Conservation (phyloP, 164 flowering plant genomes). For the Vitis rotundifolia region DNA sequence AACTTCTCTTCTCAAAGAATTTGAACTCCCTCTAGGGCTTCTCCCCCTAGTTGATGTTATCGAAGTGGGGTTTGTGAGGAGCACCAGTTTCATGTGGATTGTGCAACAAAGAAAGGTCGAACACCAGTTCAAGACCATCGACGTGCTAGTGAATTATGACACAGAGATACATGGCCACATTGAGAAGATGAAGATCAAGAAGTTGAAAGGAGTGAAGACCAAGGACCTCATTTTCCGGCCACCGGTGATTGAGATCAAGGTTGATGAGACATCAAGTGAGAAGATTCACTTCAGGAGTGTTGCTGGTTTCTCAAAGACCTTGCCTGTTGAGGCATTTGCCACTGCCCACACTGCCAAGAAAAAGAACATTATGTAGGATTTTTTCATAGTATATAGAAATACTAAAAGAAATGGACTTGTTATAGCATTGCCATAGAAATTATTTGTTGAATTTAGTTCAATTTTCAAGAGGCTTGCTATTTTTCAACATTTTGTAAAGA, state of each 20-base stretch:
- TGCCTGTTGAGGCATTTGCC: constrained; percentile 38
- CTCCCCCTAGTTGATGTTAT: constrained; percentile 31
- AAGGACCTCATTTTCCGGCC: constrained; percentile 47
- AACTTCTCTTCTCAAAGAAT: constrained; percentile 23
- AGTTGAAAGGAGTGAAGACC: constrained; percentile 46
- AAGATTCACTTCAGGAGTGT: constrained; percentile 41
- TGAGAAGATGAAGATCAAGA: constrained; percentile 30
- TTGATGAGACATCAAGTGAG: constrained; percentile 27
- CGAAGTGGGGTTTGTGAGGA: constrained; percentile 35
- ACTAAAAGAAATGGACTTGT: no score
- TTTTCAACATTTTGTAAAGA: no score
- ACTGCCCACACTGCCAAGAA: constrained; percentile 15
- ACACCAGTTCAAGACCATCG: constrained; percentile 29
- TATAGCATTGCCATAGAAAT: no score
- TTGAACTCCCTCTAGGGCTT: constrained; percentile 38
- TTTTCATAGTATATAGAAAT: no score
- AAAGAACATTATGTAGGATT: no score
- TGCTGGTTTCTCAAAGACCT: constrained; percentile 37
- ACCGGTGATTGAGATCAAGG: constrained; percentile 27
- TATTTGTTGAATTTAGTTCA: no score
- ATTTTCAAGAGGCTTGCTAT: no score
- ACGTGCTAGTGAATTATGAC: constrained; percentile 39
- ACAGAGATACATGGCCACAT: constrained; percentile 22
- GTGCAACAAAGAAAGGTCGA: constrained; percentile 30
- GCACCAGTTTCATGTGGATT: constrained; percentile 38